Base-by-base conservation (phyloP, 2,329 filamentous ascomycete genomes). In the Exophiala bonariae region DNA sequence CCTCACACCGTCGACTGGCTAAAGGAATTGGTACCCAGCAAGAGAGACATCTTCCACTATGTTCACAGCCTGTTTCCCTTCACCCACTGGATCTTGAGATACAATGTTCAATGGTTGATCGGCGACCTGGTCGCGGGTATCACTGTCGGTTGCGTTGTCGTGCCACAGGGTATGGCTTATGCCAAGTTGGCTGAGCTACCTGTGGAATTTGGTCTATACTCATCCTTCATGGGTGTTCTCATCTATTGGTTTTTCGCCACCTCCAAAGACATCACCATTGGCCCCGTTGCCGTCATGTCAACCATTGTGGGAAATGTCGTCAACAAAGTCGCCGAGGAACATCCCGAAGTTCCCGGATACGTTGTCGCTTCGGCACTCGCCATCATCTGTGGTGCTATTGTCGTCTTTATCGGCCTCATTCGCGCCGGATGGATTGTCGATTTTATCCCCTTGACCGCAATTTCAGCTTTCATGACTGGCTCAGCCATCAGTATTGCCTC, bases 161-260 rank as follows among this genome's bases (percentile, higher is more conserved):
- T 97, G n/a, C 92, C 92, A 4, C 92, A 97, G 65, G 86, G 89
- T 53, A 96, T 97, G 92, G 91, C 92, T 1, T 97, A 97, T 69
- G 91, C 92, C 22, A 76, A 84, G 52, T 77, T 97, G 19, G 92
- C 92, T 35, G 79, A 85, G 51, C 77, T 97, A n/a, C 77, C 81
- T 1, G 80, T 86, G 4, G 78, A 97, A 63, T 97, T 85, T 62
- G 92, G 92, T 42, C 79, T 97, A 1, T 95, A 95, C 69, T 93
- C 92, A 0, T 96, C 92, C 0, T 97, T 99, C 64, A 93, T 96
- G 79, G 93, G 92, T 41, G 91, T 95, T 13, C 67, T 96, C 54
- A 78, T 96, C 52, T 99, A 99, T 70, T 97, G 92, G 92, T 87
- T 96, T 64, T 97, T 97, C 63, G 93, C 91, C 26, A 99, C 93